Conservation (phyloP, 140 eudicot genomes). For the Stevia rebaudiana region DNA sequence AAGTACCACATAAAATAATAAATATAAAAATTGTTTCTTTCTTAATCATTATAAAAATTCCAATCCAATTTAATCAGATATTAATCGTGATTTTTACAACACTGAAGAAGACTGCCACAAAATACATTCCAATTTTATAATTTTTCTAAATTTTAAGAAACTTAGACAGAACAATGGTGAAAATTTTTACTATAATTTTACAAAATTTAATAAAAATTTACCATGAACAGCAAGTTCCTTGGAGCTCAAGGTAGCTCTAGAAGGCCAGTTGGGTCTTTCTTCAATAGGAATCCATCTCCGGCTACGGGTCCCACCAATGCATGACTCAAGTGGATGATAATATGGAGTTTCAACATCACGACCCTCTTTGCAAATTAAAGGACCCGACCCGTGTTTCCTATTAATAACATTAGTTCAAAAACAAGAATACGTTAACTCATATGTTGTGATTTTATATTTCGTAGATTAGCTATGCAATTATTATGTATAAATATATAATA, state of each 20-base stretch:
- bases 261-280: constrained; percentile 82
- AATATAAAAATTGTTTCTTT: too few species aligned
- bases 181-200: background rate
- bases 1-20: background rate
- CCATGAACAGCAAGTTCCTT: constrained; percentile 69
- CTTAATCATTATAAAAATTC: too few species aligned
- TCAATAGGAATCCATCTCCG: constrained; percentile 85
- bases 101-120: too few species aligned
- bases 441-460: background rate
- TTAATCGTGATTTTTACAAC: too few species aligned
- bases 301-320: constrained; percentile 92
- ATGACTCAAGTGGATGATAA: constrained; percentile 71
- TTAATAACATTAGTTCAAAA: constrained; percentile 15
- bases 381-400: constrained; percentile 67
- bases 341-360: constrained; percentile 86
- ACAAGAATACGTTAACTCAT: constrained; percentile 17
- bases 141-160: background rate
- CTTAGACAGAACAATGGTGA: background rate
- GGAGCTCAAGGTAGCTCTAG: constrained; percentile 54
- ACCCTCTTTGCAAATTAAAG: constrained; percentile 68
- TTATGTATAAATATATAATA: background rate
- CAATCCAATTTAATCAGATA: too few species aligned
- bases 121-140: too few species aligned
- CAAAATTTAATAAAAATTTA: constrained; percentile 24
- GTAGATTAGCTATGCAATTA: background rate